phyloP scores from a whole-genome alignment of 2,329 filamentous ascomycete species.

The Penicillium nordicum region DNA sequence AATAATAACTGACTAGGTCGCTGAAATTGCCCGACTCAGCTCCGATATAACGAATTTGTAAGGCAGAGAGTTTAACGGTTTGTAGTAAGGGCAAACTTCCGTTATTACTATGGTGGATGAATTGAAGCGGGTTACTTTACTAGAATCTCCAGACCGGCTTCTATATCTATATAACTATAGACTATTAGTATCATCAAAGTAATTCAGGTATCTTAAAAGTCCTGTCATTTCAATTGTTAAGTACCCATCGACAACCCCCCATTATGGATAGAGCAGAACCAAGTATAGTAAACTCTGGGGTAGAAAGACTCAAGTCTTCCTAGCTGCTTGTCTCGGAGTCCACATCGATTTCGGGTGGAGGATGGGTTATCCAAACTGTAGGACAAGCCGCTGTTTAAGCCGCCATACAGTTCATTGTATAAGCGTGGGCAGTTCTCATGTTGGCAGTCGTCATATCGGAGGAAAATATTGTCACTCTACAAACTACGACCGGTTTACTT shows the following conservation, averaged over 20 bases:
- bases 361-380: background rate
- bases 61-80: too few relatives aligned
- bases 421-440: background rate
- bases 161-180: too few relatives aligned
- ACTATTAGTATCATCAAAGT: background rate
- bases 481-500: slow-evolving; percentile 14
- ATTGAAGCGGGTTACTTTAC: background rate
- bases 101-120: background rate
- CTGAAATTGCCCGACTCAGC: background rate
- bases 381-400: background rate
- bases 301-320: background rate
- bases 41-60: background rate
- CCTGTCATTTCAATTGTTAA: too few relatives aligned
- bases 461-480: background rate
- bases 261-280: background rate
- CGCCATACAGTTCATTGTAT: too few relatives aligned
- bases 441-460: background rate
- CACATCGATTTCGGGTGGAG: background rate
- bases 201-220: background rate
- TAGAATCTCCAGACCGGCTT: background rate
- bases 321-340: background rate
- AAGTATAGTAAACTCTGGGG: too few relatives aligned
- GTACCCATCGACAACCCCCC: background rate
- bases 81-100: too few relatives aligned
- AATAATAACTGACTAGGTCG: too few relatives aligned